Percentiles rank a stretch among this genome's conserved stretches.
Conservation (phyloP, 129 eudicot genomes). For the Dittrichia graveolens region DNA sequence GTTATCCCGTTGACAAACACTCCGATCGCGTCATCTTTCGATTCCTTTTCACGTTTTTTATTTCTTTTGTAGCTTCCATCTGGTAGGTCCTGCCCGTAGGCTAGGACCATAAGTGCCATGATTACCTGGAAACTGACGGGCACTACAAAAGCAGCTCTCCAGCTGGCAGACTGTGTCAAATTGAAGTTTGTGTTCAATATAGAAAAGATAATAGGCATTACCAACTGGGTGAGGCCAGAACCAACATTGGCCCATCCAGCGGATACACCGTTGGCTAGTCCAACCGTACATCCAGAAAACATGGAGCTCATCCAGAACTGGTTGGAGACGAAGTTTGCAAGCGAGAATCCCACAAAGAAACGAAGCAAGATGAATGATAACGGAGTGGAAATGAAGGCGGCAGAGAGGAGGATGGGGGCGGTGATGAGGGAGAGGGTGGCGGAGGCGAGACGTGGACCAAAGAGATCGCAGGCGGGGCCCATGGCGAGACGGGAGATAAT, state of each 20-base stretch:
- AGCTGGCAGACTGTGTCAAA: conserved; percentile 36
- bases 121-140: conserved; percentile 52
- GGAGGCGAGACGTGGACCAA: conserved; percentile 77
- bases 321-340: conserved; percentile 69
- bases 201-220: conserved; percentile 60
- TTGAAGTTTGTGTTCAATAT: conserved; percentile 29
- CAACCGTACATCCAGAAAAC: conserved; percentile 63
- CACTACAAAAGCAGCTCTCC: conserved; percentile 57
- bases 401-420: conserved; percentile 56
- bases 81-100: conserved; percentile 65
- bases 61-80: conserved; percentile 42
- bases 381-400: conserved; percentile 40
- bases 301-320: conserved; percentile 93
- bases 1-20: conserved; percentile 46
- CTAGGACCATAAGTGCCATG: conserved; percentile 52
- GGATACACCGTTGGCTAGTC: conserved; percentile 59
- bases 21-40: neutral
- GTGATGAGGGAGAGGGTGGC: conserved; percentile 67
- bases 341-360: conserved; percentile 62
- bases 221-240: conserved; percentile 58
- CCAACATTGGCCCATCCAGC: conserved; percentile 95
- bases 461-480: conserved; percentile 76
- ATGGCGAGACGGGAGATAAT: conserved; percentile 74
- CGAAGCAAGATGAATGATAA: conserved; percentile 47
- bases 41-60: neutral